Percentiles rank a stretch among this genome's conserved stretches.
Evolutionary conservation across 768 basidiomycete species (phyloP).

Genomic region (Myochromella boudieri): DNA sequence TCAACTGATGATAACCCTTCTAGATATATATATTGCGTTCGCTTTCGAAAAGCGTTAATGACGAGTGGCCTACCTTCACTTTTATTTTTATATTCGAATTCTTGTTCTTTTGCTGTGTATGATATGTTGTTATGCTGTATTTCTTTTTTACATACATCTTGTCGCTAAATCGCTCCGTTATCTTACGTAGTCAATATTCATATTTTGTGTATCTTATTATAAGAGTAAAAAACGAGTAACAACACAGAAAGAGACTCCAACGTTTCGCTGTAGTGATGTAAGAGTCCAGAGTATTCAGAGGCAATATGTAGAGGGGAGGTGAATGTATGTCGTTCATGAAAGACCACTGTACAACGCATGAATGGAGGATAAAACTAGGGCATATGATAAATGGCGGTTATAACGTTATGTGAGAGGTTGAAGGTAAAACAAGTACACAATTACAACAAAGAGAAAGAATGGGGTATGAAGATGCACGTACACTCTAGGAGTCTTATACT

Average conservation of each 20-base stretch:
- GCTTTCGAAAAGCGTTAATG: constrained; percentile 73
- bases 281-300: neutral
- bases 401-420: too few relatives aligned
- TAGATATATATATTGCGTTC: constrained; percentile 93
- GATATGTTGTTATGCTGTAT: too few relatives aligned
- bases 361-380: constrained; percentile 2
- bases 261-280: neutral
- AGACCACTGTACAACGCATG: neutral
- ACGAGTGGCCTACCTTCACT: neutral
- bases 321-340: neutral
- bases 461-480: constrained; percentile 4
- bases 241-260: neutral
- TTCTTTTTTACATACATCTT: neutral
- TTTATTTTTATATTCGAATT: neutral
- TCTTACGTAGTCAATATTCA: constrained; percentile 15
- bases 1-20: constrained; percentile 7
- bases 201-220: constrained; percentile 14
- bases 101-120: too few relatives aligned
- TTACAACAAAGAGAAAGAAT: constrained; percentile 15
- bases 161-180: constrained; percentile 2
- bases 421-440: constrained; percentile 8
- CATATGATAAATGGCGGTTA: constrained; percentile 8
- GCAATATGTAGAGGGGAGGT: neutral
- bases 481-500: constrained; percentile 6
- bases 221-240: constrained; percentile 5